phyloP scores from a whole-genome alignment of 2,329 filamentous ascomycete species.

The Neofusicoccum ribis region DNA sequence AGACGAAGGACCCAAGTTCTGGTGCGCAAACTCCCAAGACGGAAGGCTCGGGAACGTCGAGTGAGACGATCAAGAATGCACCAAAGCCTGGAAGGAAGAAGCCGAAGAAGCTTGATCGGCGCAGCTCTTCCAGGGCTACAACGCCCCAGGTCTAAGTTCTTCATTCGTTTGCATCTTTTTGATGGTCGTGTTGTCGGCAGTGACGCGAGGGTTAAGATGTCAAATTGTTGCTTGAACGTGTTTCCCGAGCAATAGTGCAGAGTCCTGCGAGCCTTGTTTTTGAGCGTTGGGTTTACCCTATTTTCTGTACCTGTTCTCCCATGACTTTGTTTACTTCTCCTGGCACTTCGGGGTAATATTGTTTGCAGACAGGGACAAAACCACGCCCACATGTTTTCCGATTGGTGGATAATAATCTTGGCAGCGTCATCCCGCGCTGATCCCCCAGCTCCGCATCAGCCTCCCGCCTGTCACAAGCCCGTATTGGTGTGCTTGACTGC shows the following conservation, averaged over 20 bases:
- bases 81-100: slow-evolving; percentile 32
- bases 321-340: background rate
- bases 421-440: background rate
- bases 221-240: background rate
- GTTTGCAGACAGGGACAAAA: background rate
- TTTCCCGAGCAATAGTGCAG: background rate
- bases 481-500: background rate
- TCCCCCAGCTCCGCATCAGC: background rate
- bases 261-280: background rate
- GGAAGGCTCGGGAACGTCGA: background rate
- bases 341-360: background rate
- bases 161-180: too few species aligned
- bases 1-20: background rate
- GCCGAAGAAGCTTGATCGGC: slow-evolving; percentile 39
- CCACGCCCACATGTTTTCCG: background rate
- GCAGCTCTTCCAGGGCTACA: slow-evolving; percentile 19
- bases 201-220: background rate
- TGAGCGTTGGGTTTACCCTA: background rate
- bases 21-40: background rate
- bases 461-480: background rate
- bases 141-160: too few species aligned
- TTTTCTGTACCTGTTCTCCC: background rate
- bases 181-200: too few species aligned
- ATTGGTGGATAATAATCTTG: slow-evolving; percentile 13
- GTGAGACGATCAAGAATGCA: background rate